These are phyloP conservation scores for Fusarium transvaalense DNA, from an alignment of 2,329 filamentous ascomycete genomes.

Conservation along the genomic window DNA sequence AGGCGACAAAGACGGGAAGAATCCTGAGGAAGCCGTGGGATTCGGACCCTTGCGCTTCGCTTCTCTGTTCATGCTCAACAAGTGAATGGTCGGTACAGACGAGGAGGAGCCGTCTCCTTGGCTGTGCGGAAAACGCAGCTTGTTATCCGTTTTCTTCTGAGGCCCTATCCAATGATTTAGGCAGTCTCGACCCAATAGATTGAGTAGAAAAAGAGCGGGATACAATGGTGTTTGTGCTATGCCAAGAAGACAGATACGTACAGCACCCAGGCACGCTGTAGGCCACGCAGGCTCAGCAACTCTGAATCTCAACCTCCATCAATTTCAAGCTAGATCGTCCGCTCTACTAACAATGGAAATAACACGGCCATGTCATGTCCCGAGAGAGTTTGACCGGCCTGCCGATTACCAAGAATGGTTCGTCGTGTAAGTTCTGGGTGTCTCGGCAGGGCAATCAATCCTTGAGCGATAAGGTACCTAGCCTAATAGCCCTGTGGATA, in stretches of 20 bases:
- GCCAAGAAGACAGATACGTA: constrained; percentile 21
- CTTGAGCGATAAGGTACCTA: constrained; percentile 6
- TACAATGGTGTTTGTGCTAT: constrained; percentile 8
- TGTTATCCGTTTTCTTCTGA: constrained; percentile 27
- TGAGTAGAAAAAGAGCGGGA: constrained; percentile 11
- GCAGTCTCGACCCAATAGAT: constrained; percentile 15
- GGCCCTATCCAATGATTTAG: constrained; percentile 21
- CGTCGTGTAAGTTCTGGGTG: constrained; percentile 12
- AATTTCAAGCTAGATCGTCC: constrained; percentile 9
- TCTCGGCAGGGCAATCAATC: constrained; percentile 21
- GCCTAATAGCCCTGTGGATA: constrained; percentile 22
- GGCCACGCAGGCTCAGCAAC: constrained; percentile 26
- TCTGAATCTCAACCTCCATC: constrained; percentile 16
- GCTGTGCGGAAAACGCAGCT: constrained; percentile 26
- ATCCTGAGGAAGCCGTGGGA: constrained; percentile 44
- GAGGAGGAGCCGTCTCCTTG: constrained; percentile 38
- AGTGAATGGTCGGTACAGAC: constrained; percentile 36
- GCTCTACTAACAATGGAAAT: constrained; percentile 25
- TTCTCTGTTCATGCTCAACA: constrained; percentile 38
- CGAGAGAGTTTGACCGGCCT: constrained; percentile 18
- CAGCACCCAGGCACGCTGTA: constrained; percentile 30
- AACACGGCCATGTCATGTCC: constrained; percentile 23
- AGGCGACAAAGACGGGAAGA: constrained; percentile 36
- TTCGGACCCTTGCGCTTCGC: constrained; percentile 45
- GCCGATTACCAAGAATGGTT: constrained; percentile 32